Base-by-base conservation (phyloP, 306 rosid species). In the Inga oerstediana region DNA sequence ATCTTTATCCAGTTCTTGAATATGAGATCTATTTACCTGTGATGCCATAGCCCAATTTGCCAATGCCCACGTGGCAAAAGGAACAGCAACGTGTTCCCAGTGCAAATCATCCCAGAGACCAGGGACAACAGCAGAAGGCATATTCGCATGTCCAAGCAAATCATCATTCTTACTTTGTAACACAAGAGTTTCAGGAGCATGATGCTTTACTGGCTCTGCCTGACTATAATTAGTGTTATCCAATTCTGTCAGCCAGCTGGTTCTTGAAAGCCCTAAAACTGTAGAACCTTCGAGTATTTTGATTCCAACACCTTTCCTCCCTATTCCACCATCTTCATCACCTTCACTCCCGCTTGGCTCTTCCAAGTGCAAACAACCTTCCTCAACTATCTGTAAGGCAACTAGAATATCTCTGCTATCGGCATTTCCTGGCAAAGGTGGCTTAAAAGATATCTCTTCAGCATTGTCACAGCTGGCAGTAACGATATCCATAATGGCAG, bases 91-190 rank as follows among this genome's bases (percentile, higher is more conserved):
- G 70, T 96, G 99, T 72, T 94, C 97, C 79, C 86, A 87, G 79
- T 87, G 94, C 87, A 96, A 91, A 92, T 96, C 99, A 90, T 96
- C 98, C 99, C 99, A 96, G 75, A 96, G 92, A 80, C 98, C 99
- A 85, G 99, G 97, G 77, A 90, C 92, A 58, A 94, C 94, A 84
- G 93, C 85, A 84, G 97, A 89, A 66, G 91, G 76, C 85, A 86
- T 77, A 71, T 85, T 72, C 15, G 73, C 78, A 61, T 81, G 90
- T 54, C 76, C 79, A 54, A 34, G 80, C 0, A 79, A 84, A 81
- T 80, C 86, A 68, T 80, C 91, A 69, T 70, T 83, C 86, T 81
- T 90, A 78, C 78, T 87, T 77, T 86, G 89, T 62, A 74, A 78
- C 68, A 85, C 58, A 2, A 52, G 78, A 85, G 84, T 68, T 80